Base-by-base conservation (phyloP, 345 rosid genomes). In the Brassica carinata region DNA sequence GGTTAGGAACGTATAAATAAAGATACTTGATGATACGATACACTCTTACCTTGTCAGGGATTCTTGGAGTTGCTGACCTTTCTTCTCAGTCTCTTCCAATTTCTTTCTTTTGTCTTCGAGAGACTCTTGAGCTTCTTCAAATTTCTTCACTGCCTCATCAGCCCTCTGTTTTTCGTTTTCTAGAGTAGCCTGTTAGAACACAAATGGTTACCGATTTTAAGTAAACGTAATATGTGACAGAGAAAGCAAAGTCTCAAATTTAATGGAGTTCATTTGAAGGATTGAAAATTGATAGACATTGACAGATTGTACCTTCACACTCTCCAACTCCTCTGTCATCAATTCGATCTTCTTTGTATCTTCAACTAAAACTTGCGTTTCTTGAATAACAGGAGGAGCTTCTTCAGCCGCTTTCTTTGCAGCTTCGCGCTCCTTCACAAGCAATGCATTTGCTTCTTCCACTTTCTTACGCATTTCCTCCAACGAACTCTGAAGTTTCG, bases 31-130 rank as follows among this genome's bases (percentile, higher is more conserved):
- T 53, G 19, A 36, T 6, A 71, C 19, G 19, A 36, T 6, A 71
- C 19, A 2, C 3, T 36, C 29, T 48, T 86, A 90, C 98, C 91
- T 86, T 64, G 87, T 87, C 81, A 92, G 27, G 3, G 97, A 85
- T 77, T 91, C 95, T 83, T 90, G 95, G 78, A 90, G 92, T 40
- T 84, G 90, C 10, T 80, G 90, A 76, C 80, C 87, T 64, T 87
- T 94, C 74, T 89, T 88, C 81, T 94, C 96, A 4, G 94, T 72
- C 72, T 92, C 97, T 78, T 90, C 94, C 73, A 92, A 62, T 72
- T 87, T 92, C 77, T 76, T 86, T 63, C 43, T 34, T 73, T 73
- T 84, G 59, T 86, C 92, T 78, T 92, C 96, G 53, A 73, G 84
- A 8, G 79, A 55, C 74, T 79, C 88, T 73, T 83, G 84, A 67